phyloP scores from a whole-genome alignment of 371 early-diverging fungal genomes.

The Batrachochytrium dendrobatidis region DNA sequence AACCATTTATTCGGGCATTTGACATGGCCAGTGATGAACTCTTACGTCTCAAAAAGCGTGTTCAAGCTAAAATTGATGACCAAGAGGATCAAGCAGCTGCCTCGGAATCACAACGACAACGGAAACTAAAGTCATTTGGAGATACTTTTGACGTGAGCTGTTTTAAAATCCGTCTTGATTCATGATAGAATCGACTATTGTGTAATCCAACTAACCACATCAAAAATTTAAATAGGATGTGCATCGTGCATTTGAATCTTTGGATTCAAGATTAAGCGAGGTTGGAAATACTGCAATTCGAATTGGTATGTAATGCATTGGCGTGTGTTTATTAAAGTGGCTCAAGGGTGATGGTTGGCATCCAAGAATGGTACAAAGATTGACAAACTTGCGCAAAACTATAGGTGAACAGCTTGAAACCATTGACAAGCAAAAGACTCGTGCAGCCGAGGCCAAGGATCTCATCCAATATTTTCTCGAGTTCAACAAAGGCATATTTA shows the following conservation, averaged over 20 bases:
- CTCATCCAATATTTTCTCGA: slow-evolving; percentile 86
- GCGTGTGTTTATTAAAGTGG: background rate
- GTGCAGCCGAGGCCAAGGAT: slow-evolving; percentile 82
- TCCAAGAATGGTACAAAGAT: background rate
- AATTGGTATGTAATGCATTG: slow-evolving; percentile 52
- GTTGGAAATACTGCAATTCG: slow-evolving; percentile 93
- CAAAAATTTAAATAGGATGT: slow-evolving; percentile 56
- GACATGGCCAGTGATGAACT: slow-evolving; percentile 80
- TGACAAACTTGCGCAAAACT: background rate
- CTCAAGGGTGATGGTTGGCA: background rate
- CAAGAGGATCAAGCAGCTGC: slow-evolving; percentile 67
- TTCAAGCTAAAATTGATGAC: slow-evolving; percentile 74
- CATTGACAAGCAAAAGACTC: slow-evolving; percentile 80
- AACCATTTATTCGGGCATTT: slow-evolving; percentile 83
- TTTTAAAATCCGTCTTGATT: background rate
- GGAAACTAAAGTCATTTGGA: slow-evolving; percentile 63
- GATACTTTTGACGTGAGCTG: slow-evolving; percentile 59
- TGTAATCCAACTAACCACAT: background rate
- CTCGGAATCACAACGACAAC: slow-evolving; percentile 66
- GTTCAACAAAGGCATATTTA: slow-evolving; percentile 66
- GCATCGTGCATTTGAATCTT: slow-evolving; percentile 63
- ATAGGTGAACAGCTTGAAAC: slow-evolving; percentile 88
- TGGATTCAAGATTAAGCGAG: slow-evolving; percentile 81
- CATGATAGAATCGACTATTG: background rate
- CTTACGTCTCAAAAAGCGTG: slow-evolving; percentile 57